Evolutionary conservation across 495 filamentous ascomycete species (phyloP), one percentile per base, ranked within the genome.

Genomic region (Penicillium verhagenii): DNA sequence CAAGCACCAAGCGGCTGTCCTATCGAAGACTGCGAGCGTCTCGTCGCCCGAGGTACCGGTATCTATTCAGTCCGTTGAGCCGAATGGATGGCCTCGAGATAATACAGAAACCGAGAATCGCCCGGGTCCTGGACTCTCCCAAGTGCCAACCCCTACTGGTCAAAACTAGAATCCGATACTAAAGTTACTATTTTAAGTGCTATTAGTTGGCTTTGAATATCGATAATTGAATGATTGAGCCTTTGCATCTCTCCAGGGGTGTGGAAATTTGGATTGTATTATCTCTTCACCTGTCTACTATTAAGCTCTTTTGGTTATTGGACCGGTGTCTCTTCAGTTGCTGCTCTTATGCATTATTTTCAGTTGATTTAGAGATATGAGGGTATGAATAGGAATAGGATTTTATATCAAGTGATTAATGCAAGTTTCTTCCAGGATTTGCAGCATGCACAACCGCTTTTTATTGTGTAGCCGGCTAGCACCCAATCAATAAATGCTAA

Each of bases 71-170:
- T 21, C 47, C 13, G 29, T 9, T 2, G 48, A 56, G 28, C 1
- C 47, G 6, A 65, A 65, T 35, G 61, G 58, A 24, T 29, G 39
- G 23, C 33, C 18, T 52, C 50, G 29, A 18, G 20, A 48, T 37
- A 29, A n/a, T 18, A 28, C 33, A n/a, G 40, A 29, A 10, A 20
- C 50, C 38, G 42, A 40, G 46, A 38, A 25, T 19, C 24, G 28
- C 9, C 7, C 56, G 50, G 28, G 21, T 29, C 37, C 43, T 47
- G 51, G 33, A 18, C 9, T 53, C 20, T 19, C 55, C 38, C 46
- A 50, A 24, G 20, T 46, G 19, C 46, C 55, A 26, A 23, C 52
- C 10, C 33, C 43, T 21, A 28, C 40, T 48, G 43, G 18, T 2
- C 46, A 53, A 47, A 29, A 53, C n/a, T 56, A 19, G 16, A 45